These are phyloP conservation scores for Pythium scleroteichum DNA, from an alignment of 352 stramenopile species.

Conservation along the genomic window DNA sequence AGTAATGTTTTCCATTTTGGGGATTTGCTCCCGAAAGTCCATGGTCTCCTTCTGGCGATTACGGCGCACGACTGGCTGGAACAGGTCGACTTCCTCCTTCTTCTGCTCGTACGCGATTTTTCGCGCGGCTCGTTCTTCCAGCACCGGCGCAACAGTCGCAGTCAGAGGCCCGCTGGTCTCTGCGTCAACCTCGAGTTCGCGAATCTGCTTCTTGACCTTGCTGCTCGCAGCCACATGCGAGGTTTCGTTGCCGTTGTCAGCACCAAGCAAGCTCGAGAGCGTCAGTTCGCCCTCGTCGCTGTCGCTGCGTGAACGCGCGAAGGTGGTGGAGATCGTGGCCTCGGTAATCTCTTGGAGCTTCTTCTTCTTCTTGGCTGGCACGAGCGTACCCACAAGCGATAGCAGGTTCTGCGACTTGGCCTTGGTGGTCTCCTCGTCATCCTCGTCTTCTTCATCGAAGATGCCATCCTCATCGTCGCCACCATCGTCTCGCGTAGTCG, in stretches of 20 bases:
- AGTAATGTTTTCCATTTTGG: slow-evolving; percentile 77
- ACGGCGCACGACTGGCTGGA: slow-evolving; percentile 88
- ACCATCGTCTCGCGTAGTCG: slow-evolving; percentile 44
- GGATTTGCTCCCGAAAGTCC: slow-evolving; percentile 92
- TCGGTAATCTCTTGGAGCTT: slow-evolving; percentile 50
- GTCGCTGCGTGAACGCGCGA: slow-evolving; percentile 1
- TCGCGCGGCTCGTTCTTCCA: slow-evolving; percentile 85
- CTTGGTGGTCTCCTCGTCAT: slow-evolving; percentile 35
- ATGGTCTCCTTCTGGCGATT: slow-evolving; percentile 95
- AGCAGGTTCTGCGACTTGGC: slow-evolving; percentile 51
- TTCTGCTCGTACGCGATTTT: slow-evolving; percentile 91
- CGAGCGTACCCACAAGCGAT: slow-evolving; percentile 51
- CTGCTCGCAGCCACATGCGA: slow-evolving; percentile 4
- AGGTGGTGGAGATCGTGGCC: slow-evolving; percentile 35
- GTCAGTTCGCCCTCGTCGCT: slow-evolving; percentile 31
- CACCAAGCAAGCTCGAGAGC: slow-evolving; percentile 45
- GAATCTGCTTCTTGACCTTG: slow-evolving; percentile 77
- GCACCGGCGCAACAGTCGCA: slow-evolving; percentile 68
- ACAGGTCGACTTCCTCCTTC: slow-evolving; percentile 86
- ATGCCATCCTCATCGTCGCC: slow-evolving; percentile 24
- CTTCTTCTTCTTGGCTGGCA: slow-evolving; percentile 45
- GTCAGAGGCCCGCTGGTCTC: slow-evolving; percentile 56
- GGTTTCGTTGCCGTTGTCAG: slow-evolving; percentile 26
- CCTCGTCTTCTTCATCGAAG: slow-evolving; percentile 42
- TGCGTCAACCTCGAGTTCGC: slow-evolving; percentile 64